Conservation (phyloP, 495 filamentous ascomycete genomes). For the Xeromyces bisporus region DNA sequence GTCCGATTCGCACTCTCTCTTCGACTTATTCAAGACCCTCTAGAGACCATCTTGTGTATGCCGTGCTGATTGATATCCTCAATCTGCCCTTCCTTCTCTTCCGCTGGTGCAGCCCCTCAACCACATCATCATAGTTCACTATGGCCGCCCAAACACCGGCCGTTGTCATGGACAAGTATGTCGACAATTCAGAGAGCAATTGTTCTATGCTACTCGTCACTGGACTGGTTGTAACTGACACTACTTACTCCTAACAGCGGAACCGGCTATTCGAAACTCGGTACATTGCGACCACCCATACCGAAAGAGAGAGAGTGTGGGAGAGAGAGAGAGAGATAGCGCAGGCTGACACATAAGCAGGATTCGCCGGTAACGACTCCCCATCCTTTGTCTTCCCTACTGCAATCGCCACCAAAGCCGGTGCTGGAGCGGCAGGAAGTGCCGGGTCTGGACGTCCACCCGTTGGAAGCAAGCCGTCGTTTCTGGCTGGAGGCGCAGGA, state of each 20-base stretch:
- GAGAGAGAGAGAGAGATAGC: no score
- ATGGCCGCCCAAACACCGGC: constrained; percentile 98
- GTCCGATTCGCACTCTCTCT: no score
- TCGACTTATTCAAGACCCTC: no score
- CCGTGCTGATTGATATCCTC: no score
- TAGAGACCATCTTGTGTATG: no score
- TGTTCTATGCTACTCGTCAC: no score
- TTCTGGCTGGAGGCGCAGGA: constrained; percentile 81
- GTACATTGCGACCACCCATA: no score
- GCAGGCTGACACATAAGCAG: constrained; percentile 32
- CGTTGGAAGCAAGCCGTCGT: constrained; percentile 85
- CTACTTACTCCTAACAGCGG: constrained; percentile 58
- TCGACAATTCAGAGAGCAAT: no score
- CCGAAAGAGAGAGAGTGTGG: no score
- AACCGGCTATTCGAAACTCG: constrained; percentile 96
- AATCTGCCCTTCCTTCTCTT: no score
- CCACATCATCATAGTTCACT: constrained; percentile 6
- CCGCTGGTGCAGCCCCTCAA: not conserved
- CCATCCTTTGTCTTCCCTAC: constrained; percentile 98
- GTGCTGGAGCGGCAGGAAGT: constrained; percentile 47
- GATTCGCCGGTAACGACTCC: constrained; percentile 97
- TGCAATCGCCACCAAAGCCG: constrained; percentile 88
- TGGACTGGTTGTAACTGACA: no score
- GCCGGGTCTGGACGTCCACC: constrained; percentile 75
- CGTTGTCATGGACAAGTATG: constrained; percentile 99